These are phyloP conservation scores for Chlamydomonas reinhardtii DNA, from an alignment of 163 green algal genomes.

Conservation along the genomic window DNA sequence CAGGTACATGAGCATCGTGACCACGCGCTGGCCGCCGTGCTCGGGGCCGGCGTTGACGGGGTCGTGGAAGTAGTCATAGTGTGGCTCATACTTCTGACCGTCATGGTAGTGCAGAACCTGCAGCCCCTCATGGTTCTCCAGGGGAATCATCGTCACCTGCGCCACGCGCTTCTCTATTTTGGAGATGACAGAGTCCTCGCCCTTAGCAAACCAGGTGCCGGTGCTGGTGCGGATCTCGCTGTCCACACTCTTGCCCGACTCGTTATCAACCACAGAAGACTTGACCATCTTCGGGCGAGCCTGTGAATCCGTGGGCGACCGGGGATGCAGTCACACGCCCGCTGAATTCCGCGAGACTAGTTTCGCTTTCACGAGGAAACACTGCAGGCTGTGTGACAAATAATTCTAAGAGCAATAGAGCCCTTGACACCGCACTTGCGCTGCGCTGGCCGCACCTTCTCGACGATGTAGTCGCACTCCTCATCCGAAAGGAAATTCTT, in stretches of 20 bases:
- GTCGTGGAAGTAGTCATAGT: constrained; percentile 93
- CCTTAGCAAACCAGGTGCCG: constrained; percentile 65
- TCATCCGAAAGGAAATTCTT: constrained; percentile 74
- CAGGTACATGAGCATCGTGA: constrained; percentile 94
- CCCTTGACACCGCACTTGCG: too few species aligned
- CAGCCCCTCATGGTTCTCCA: constrained; percentile 78
- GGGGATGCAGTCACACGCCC: too few species aligned
- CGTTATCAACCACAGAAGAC: constrained; percentile 70
- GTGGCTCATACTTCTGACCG: constrained; percentile 88
- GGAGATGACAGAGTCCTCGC: constrained; percentile 64
- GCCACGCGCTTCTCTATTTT: constrained; percentile 78
- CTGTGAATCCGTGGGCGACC: neutral
- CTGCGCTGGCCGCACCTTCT: constrained; percentile 50
- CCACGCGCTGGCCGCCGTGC: constrained; percentile 87
- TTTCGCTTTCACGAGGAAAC: too few species aligned
- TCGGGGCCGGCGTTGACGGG: constrained; percentile 71
- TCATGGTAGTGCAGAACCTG: constrained; percentile 89
- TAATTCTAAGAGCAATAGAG: too few species aligned
- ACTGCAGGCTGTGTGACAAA: too few species aligned
- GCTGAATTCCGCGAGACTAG: too few species aligned
- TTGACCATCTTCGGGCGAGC: constrained; percentile 58
- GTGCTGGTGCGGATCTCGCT: constrained; percentile 56
- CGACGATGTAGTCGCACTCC: constrained; percentile 79
- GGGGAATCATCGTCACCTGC: constrained; percentile 75
- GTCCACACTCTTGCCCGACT: constrained; percentile 61